Evolutionary conservation across 768 basidiomycete genomes (phyloP), one percentile per base, ranked within the genome.

Genomic region (Tylopilus plumbeoviolaceoides): DNA sequence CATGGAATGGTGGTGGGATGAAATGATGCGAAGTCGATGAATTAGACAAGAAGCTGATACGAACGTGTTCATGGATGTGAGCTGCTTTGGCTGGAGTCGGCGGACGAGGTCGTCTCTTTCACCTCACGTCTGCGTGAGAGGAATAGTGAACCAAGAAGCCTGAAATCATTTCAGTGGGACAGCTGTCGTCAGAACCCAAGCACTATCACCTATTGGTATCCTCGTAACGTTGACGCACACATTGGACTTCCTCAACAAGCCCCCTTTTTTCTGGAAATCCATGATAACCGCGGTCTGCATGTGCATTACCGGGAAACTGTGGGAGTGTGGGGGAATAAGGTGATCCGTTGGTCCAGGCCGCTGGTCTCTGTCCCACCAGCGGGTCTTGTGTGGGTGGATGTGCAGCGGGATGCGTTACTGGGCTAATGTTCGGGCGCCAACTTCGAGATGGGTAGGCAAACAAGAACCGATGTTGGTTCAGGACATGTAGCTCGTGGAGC

Each of bases 401-500:
- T 14, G 46, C 21, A 39, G 47, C 18, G 15, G 31, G 54, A 44
- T 31, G 36, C 17, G 46, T 27, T 28, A 39, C 35, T 35, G 46
- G n/a, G 38, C 28, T 36, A 21, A 50, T 14, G 44, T 52, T 42
- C 20, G 23, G 48, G 44, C 3, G n/a, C 28, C 31, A 45, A 53
- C 66, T 55, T 48, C 47, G 59, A 27, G 49, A 38, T 5, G 56
- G 33, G 25, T 59, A 52, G 7, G 60, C 53, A 48, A 73, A 82
- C 23, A 82, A 53, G 31, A 81, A 70, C 46, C 87, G 77, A 61
- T 87, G 84, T 49, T 85, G 81, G 58, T 86, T 77, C 21, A 84
- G 74, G 36, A 81, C 75, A 59, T 91, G 89, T 47, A 90, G 65
- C 60, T 89, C 82, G 51, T 85, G 82, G 35, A 91, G 78, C 57